Evolutionary conservation across 192 early-diverging fungal species (phyloP), one percentile per base, ranked within the genome.

Genomic region (Pecoramyces ruminantium): DNA sequence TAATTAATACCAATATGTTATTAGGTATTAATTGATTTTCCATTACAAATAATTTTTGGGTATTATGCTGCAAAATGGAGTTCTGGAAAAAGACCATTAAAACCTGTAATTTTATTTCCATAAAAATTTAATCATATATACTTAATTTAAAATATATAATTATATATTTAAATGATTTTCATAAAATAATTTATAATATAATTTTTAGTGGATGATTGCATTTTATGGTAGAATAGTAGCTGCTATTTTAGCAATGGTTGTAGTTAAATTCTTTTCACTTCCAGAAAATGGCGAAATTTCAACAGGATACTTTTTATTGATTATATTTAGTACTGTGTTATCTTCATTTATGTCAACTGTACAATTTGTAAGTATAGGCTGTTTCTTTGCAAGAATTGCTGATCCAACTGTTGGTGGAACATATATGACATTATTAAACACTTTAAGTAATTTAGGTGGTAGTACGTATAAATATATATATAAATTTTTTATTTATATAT

Each of bases 31-130:
- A 92, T 98, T 27, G 97, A 99, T 84, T 99, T 99, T 79, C 97
- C 97, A 1, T 89, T 97, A 79, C 96, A 99, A 85, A 92, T 99
- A 67, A 86, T 97, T 81, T 96, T 99, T 89, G 97, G 97, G 18
- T 98, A 98, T 85, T 97, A 96, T 85, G 96, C 97, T 0, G 97
- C 96, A 21, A 93, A 93, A 79, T 99, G 96, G 97, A 96, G 94
- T 78, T 91, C 87, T 81, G 97, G 97, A 11, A 84, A 86, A 13
- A 87, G 92, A 77, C 96, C 97, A 9, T 85, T 97, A 81, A 91
- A 87, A 29, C 96, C 97, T 51, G 93, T 94, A 85, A 29, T 6
- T 38, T n/a, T 28, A 14, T 81, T 30, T 30, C 25, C 16, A 17
- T 13, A 18, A 27, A 28, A 29, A 13, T 3, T 38, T 81, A 13